Evolutionary conservation across 208 protist genomes (phyloP).

Genomic region (Trichomonas vaginalis): DNA sequence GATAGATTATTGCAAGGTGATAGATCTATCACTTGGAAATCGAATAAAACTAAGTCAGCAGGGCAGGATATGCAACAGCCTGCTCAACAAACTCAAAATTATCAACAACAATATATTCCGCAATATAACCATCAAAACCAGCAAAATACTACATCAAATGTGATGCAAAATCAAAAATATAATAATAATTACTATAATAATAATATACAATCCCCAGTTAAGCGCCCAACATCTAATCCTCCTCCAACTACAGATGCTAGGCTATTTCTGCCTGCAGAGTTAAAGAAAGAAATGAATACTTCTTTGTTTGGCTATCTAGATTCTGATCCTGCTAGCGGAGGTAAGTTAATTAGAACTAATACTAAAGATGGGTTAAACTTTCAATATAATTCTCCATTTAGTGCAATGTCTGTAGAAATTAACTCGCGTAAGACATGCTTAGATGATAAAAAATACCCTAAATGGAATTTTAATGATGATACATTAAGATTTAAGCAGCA

Average conservation of each 20-base stretch:
- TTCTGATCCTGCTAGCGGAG: background rate
- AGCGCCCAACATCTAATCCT: background rate
- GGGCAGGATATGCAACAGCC: background rate
- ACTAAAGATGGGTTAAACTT: background rate
- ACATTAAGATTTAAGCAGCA: background rate
- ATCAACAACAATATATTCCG: background rate
- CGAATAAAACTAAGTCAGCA: background rate
- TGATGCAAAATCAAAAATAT: background rate
- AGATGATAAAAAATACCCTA: background rate
- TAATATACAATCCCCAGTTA: background rate
- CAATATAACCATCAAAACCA: background rate
- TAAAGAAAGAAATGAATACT: background rate
- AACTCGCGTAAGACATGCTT: background rate
- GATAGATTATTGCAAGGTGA: background rate
- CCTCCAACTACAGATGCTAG: background rate
- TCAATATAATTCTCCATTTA: background rate
- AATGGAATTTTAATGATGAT: background rate
- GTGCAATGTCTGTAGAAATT: background rate
- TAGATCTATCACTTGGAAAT: background rate
- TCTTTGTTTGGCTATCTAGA: background rate
- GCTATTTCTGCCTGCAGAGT: background rate
- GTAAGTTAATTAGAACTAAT: background rate
- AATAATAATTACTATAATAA: background rate
- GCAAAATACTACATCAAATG: background rate
- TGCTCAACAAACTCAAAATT: background rate